These are phyloP conservation scores for Suillus plorans DNA, from an alignment of 768 basidiomycete species.

Conservation along the genomic window DNA sequence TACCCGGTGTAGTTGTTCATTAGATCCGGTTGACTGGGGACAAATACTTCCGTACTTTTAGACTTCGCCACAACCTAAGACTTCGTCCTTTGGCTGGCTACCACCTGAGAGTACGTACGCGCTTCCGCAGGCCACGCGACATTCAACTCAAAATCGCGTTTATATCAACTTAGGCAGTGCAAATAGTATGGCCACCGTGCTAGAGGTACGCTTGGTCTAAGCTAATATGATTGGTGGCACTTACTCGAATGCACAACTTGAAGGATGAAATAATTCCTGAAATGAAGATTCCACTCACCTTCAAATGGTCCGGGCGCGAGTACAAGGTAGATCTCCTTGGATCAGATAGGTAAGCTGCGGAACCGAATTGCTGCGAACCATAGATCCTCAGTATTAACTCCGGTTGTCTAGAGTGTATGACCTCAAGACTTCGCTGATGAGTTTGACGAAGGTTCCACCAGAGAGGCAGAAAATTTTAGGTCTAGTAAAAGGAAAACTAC, in stretches of 20 bases:
- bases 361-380: background rate
- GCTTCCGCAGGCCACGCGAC: background rate
- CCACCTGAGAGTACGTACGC: background rate
- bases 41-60: background rate
- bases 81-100: background rate
- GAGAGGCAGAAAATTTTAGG: slow-evolving; percentile 89
- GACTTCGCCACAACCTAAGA: background rate
- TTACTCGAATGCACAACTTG: background rate
- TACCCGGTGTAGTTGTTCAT: background rate
- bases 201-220: background rate
- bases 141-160: background rate
- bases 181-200: background rate
- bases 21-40: background rate
- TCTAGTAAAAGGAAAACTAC: slow-evolving; percentile 79
- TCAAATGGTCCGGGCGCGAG: slow-evolving; percentile 71
- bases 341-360: slow-evolving; percentile 61
- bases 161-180: background rate
- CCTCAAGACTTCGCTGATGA: slow-evolving; percentile 65
- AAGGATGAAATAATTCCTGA: slow-evolving; percentile 6
- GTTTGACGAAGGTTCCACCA: slow-evolving; percentile 74
- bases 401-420: slow-evolving; percentile 67
- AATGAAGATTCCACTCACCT: slow-evolving; percentile 60
- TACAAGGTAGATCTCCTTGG: slow-evolving; percentile 70
- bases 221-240: background rate
- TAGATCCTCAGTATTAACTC: background rate